A percentile compares a stretch with the other conserved stretches of the same genome.
phyloP scores from a whole-genome alignment of 192 early-diverging fungal species.

The Rhizoclosmatium sp. region DNA sequence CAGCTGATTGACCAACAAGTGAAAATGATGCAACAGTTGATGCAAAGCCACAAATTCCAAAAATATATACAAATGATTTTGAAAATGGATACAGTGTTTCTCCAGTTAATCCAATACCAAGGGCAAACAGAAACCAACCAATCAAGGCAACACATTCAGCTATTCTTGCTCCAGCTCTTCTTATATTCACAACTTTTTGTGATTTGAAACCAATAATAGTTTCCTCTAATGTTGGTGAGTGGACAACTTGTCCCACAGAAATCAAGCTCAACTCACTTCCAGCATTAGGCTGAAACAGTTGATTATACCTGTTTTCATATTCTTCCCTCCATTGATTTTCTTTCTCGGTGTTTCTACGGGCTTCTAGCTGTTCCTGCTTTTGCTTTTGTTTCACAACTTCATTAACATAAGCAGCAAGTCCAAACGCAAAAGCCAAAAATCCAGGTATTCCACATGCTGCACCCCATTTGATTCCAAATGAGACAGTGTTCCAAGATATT shows the following conservation, averaged over 20 bases:
- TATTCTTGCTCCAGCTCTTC: constrained; percentile 4
- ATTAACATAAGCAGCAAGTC: constrained; percentile 6
- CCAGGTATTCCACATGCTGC: constrained; percentile 23
- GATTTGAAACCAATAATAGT: neutral
- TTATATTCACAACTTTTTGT: neutral
- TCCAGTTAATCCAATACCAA: constrained; percentile 13
- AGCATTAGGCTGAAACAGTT: neutral
- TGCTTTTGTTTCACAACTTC: neutral
- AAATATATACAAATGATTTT: constrained; percentile 9
- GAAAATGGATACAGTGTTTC: neutral
- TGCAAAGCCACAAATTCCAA: constrained; percentile 14
- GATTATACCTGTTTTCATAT: neutral
- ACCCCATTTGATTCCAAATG: constrained; percentile 27
- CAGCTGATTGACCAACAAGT: neutral
- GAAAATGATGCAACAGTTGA: constrained; percentile 13
- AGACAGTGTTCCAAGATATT: neutral
- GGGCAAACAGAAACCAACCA: constrained; percentile 31
- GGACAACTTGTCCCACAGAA: neutral
- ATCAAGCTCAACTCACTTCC: neutral
- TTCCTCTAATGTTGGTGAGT: neutral
- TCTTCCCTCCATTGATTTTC: constrained; percentile 20
- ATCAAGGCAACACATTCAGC: constrained; percentile 20
- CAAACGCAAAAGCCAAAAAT: constrained; percentile 8
- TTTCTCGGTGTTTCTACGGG: neutral
- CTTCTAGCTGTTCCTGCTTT: neutral